phyloP scores from a whole-genome alignment of 1,284 basidiomycete genomes.

The Meira nashicola region DNA sequence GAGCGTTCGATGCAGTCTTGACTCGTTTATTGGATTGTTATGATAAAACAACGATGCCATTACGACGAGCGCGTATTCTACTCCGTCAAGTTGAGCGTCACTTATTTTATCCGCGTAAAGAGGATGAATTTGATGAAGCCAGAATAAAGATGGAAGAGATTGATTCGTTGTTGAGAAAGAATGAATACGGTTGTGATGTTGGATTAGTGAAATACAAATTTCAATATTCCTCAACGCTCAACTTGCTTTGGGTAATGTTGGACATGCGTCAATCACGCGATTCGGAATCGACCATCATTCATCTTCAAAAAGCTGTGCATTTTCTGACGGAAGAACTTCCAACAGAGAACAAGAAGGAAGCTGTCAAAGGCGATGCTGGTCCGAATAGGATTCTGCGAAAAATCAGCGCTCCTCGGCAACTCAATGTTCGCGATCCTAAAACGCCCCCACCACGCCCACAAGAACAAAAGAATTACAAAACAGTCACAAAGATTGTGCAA shows the following conservation, averaged over 20 bases:
- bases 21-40: constrained; percentile 20
- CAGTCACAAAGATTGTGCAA: no score
- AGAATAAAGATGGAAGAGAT: constrained; percentile 16
- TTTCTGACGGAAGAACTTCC: no score
- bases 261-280: no score
- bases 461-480: no score
- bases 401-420: no score
- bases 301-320: no score
- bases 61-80: constrained; percentile 27
- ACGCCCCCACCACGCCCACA: no score
- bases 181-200: neutral
- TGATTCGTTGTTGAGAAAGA: constrained; percentile 9
- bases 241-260: neutral
- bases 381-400: no score
- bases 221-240: constrained; percentile 2
- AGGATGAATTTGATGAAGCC: constrained; percentile 4
- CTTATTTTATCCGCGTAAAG: constrained; percentile 16
- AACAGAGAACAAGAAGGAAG: no score
- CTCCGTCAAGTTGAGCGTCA: constrained; percentile 24
- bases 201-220: neutral
- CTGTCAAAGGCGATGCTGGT: no score
- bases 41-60: constrained; percentile 14
- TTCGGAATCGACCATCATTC: no score
- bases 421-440: no score
- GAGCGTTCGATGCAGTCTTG: constrained; percentile 19